phyloP scores from a whole-genome alignment of 1,284 basidiomycete species.

The Cronartium quercuum region DNA sequence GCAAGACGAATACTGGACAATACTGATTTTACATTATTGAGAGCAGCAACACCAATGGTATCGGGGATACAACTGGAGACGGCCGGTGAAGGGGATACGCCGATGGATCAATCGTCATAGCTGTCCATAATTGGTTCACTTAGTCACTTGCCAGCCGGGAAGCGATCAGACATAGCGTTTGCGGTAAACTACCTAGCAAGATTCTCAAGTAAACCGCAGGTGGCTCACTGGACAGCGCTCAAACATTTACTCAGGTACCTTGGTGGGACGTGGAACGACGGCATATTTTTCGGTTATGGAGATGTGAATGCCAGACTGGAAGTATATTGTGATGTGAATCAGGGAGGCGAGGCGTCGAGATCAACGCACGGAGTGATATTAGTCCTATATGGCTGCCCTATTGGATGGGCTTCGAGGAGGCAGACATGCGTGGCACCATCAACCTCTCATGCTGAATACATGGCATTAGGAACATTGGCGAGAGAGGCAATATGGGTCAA shows the following conservation, averaged over 20 bases:
- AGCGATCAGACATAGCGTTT: conserved; percentile 1
- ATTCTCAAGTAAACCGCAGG: neutral
- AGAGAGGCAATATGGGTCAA: no score
- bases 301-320: neutral
- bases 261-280: neutral
- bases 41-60: neutral
- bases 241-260: conserved; percentile 4
- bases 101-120: no score
- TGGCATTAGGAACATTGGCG: no score
- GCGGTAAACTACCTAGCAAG: neutral
- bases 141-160: neutral
- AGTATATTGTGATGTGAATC: neutral
- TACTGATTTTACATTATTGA: neutral
- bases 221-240: neutral
- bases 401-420: conserved; percentile 6
- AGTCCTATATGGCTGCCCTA: neutral
- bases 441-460: conserved; percentile 13
- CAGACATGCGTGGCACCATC: neutral
- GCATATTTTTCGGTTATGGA: neutral
- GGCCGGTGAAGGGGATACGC: neutral
- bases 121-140: neutral
- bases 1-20: neutral
- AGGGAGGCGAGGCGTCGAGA: neutral
- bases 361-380: neutral
- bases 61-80: neutral